Evolutionary conservation across 1,139 yeast species (phyloP), one percentile per base, ranked within the genome.

Genomic region (Lizanozyma gosingica): DNA sequence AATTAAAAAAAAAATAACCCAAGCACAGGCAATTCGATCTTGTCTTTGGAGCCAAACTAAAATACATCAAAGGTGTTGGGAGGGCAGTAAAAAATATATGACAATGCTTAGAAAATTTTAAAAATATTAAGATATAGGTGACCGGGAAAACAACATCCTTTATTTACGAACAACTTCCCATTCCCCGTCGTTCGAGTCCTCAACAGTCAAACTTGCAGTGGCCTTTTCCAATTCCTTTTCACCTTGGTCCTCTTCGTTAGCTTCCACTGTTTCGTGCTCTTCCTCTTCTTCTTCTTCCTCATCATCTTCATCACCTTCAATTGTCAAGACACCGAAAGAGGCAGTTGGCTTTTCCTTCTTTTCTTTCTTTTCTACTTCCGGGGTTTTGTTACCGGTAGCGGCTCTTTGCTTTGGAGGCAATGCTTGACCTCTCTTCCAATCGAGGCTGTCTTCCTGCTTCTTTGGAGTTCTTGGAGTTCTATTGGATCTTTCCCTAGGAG

Each of bases 151-250:
- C n/a, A n/a, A n/a, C n/a, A n/a, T n/a, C n/a, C 11, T 11, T 22
- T 22, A 22, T 22, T 76, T 75, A 51, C 76, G 72, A 50, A 78
- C 85, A 51, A 75, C 77, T 60, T 78, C 79, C 86, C 86, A 80
- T 38, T 78, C 83, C 44, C 67, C 83, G 41, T 61, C 63, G 38
- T 63, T 70, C 22, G 50, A 49, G 11, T 57, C 58, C 16, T 59
- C 58, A 34, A 65, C 56, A 22, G 70, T 50, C 41, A 75, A 59
- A 34, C 59, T 53, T 35, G 73, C 66, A 37, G 80, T 66, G 35
- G 67, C 65, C 41, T 63, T 48, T 45, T 70, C 75, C 47, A 72
- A 61, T n/a, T 60, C 43, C 33, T 37, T 48, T 47, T 39, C 44
- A 39, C 33, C 41, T 39, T 39, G 36, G 33, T 18, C 34, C n/a